phyloP scores from a whole-genome alignment of 2,329 filamentous ascomycete species.

The Fusarium sp. region DNA sequence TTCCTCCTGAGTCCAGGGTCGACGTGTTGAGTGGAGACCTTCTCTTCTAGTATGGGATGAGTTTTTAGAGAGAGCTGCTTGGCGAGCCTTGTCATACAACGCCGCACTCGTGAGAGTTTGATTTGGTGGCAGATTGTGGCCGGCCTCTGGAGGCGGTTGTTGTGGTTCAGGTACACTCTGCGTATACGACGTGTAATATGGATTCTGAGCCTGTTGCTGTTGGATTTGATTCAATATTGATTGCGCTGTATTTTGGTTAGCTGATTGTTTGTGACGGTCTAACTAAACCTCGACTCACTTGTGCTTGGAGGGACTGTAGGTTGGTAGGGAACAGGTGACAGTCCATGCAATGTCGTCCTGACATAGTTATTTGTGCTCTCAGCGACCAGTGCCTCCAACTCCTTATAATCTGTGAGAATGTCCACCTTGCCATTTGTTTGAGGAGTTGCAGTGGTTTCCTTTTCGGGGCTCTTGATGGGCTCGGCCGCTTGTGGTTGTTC shows the following conservation, averaged over 20 bases:
- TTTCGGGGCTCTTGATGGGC: conserved; percentile 45
- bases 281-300: conserved; percentile 45
- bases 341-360: conserved; percentile 58
- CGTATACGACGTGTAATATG: conserved; percentile 53
- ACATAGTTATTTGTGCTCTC: conserved; percentile 62
- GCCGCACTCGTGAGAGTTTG: conserved; percentile 68
- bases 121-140: conserved; percentile 65
- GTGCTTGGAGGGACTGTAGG: conserved; percentile 58
- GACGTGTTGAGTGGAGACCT: conserved; percentile 72
- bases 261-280: conserved; percentile 19
- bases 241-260: conserved; percentile 55
- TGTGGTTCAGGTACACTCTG: conserved; percentile 55
- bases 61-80: conserved; percentile 69
- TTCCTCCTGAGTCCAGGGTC: conserved; percentile 90
- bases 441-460: conserved; percentile 40
- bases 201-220: conserved; percentile 55
- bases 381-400: conserved; percentile 59
- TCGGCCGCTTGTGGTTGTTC: conserved; percentile 38
- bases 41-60: conserved; percentile 68
- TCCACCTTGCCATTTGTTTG: conserved; percentile 52
- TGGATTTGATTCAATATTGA: conserved; percentile 56
- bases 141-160: conserved; percentile 48
- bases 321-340: conserved; percentile 60
- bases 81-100: conserved; percentile 70
- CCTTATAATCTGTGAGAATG: conserved; percentile 57